Base-by-base conservation (phyloP, 2,329 filamentous ascomycete species). In the Hypoxylon sp. region DNA sequence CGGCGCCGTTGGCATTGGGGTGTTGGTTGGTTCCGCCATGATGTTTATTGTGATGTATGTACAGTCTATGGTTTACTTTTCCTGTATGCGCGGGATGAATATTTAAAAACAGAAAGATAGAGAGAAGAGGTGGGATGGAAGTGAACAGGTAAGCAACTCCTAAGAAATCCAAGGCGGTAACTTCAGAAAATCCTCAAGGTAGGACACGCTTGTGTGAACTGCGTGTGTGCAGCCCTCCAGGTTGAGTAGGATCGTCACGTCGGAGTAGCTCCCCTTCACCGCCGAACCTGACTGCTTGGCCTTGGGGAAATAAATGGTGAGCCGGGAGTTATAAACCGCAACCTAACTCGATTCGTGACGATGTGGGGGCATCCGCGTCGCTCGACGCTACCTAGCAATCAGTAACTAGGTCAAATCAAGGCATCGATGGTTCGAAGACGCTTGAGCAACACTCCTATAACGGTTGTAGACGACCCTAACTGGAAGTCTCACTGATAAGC, bases 1-100 rank as follows among this genome's bases (percentile, higher is more conserved):
- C 70, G 79, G 79, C 13, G 77, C 76, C 62, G 76, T 78, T 31
- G 82, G 82, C 60, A 83, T 80, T 2, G 83, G 83, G 3, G 83
- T 85, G 71, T 85, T 85, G 26, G 79, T 79, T 47, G 83, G 83
- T 73, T 85, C 83, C 35, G 83, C 83, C 83, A 84, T 85, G 70
- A 51, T 72, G 46, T 46, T 33, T 44, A 51, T 14, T 33, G 48
- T 54, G 17, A 50, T 52, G 35, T 56, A 22, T 53, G 60, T 53
- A 51, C 29, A 48, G 54, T 53, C 44, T 22, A 53, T 19, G 37
- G 22, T 47, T 59, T 52, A 35, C 42, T 19, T 42, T 51, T 33
- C 19, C 19, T 44, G n/a, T 54, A 39, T 33, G n/a, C 52, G 31
- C 4, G 22, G 22, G 35, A 46, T 46, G 42, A 22, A 11, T 46